Evolutionary conservation across 176 grass and related monocot genomes (phyloP), one percentile per base, ranked within the genome.

Genomic region (Zizania latifolia): DNA sequence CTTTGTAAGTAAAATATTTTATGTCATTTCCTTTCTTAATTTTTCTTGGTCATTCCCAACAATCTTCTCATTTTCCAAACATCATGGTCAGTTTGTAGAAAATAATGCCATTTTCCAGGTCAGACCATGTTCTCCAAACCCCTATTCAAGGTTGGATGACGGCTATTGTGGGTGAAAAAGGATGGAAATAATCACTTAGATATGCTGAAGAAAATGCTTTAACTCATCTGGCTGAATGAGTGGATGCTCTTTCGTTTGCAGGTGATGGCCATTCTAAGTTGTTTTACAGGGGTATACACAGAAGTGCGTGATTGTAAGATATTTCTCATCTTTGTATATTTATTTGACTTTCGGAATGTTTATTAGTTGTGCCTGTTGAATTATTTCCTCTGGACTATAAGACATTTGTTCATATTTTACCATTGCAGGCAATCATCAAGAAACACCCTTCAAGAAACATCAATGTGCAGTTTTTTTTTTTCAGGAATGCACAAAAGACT

Each of bases 201-300:
- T 77, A 40, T 66, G 23, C 2, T 54, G 27, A 29, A 83, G 24
- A n/a, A 58, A 57, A 31, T 28, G 8, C 58, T 68, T 58, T 77
- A 3, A 65, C 34, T 35, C 62, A 72, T 13, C 2, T 64, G 57
- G 57, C 7, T 70, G 10, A 62, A 45, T 40, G 38, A 40, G 38
- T 40, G 10, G 1, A 51, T 72, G 22, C n/a, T 48, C 29, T 24
- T 65, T 54, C 28, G 45, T 21, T 60, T 78, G 59, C 43, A 90
- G 90, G 75, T 93, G 36, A 93, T 90, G 90, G 87, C 87, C 71
- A 77, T 93, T 69, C 65, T 93, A 79, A 93, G 84, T 85, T 81
- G 90, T 57, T 88, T 92, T 84, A 86, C 86, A 73, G 90, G n/a
- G n/a, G 90, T 86, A 26, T 89, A 86, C 36, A 87, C 90, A 60